Conservation (phyloP, 1,284 basidiomycete genomes). For the Hymenochaete sp. region DNA sequence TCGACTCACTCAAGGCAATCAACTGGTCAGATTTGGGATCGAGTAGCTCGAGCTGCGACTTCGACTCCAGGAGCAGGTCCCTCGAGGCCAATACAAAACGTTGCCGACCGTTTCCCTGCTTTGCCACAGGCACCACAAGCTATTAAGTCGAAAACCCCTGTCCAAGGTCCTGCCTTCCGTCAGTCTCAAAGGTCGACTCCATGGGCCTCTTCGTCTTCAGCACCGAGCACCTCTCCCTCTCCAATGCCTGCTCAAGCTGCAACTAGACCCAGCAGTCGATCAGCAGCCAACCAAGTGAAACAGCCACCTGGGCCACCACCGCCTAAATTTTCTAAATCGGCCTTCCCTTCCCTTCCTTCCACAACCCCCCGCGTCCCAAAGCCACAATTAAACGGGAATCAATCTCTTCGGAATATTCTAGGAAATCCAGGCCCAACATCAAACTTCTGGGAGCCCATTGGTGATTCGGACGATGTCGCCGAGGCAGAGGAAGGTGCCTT, state of each 20-base stretch:
- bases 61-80: slow-evolving; percentile 34
- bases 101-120: slow-evolving; percentile 39
- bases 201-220: slow-evolving; percentile 36
- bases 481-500: slow-evolving; percentile 13
- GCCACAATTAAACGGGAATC: slow-evolving; percentile 53
- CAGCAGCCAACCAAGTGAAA: neutral
- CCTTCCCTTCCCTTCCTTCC: slow-evolving; percentile 67
- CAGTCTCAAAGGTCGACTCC: slow-evolving; percentile 45
- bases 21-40: slow-evolving; percentile 69
- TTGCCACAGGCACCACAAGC: slow-evolving; percentile 28
- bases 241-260: slow-evolving; percentile 27
- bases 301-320: neutral
- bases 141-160: slow-evolving; percentile 25
- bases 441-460: slow-evolving; percentile 49
- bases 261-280: slow-evolving; percentile 19
- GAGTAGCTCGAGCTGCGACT: slow-evolving; percentile 78
- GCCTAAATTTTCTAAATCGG: slow-evolving; percentile 37
- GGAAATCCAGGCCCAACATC: slow-evolving; percentile 41
- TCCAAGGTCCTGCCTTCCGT: slow-evolving; percentile 30
- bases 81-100: slow-evolving; percentile 22
- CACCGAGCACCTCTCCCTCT: slow-evolving; percentile 13
- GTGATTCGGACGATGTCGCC: slow-evolving; percentile 21
- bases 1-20: slow-evolving; percentile 49
- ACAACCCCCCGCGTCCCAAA: slow-evolving; percentile 32
- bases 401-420: slow-evolving; percentile 63